Base-by-base conservation (phyloP, 2,329 filamentous ascomycete species). In the Beauveria caledonica region DNA sequence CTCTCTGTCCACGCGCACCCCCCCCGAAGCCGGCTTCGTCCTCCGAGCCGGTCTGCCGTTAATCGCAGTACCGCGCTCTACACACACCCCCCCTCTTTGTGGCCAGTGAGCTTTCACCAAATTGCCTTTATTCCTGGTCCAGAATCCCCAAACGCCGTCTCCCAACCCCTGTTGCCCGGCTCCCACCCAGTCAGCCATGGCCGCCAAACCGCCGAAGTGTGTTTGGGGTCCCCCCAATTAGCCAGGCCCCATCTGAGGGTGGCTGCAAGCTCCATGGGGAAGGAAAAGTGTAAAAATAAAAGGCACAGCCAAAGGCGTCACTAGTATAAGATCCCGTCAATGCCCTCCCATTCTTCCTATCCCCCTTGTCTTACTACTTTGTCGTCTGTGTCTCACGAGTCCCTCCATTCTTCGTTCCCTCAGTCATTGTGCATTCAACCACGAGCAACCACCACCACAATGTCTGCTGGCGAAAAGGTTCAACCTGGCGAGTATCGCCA, bases 131-230 rank as follows among this genome's bases (percentile, higher is more conserved):
- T 52, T n/a, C 50, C 50, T 33, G 46, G 57, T 52, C 57, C 48
- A 52, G 48, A 52, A 59, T 54, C 50, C 49, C 23, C 17, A 21
- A 60, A 60, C 50, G 50, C 50, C 58, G 50, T 21, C 58, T 42
- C 40, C 58, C 40, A 46, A 15, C 51, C 58, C 58, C 58, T 54
- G 58, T 39, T 46, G 25, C 27, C 50, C 29, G 17, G 58, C 27
- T 23, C 40, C 49, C 54, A n/a, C 42, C 46, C 57, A 54, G 49
- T 55, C 50, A 60, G 58, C 58, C 58, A 60, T 60, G 58, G 27
- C 58, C 58, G 58, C 25, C 58, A 60, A 60, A 60, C 50, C 50
- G 51, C 58, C 58, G 58, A 60, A 55, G 50, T 44, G 44, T 60
- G 57, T 60, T 55, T 54, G 58, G 58, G 50, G 29, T 36, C 23